A percentile compares a stretch with the other conserved stretches of the same genome.
phyloP scores from a whole-genome alignment of 1,284 basidiomycete species.

The Fomitopsis pinicola region DNA sequence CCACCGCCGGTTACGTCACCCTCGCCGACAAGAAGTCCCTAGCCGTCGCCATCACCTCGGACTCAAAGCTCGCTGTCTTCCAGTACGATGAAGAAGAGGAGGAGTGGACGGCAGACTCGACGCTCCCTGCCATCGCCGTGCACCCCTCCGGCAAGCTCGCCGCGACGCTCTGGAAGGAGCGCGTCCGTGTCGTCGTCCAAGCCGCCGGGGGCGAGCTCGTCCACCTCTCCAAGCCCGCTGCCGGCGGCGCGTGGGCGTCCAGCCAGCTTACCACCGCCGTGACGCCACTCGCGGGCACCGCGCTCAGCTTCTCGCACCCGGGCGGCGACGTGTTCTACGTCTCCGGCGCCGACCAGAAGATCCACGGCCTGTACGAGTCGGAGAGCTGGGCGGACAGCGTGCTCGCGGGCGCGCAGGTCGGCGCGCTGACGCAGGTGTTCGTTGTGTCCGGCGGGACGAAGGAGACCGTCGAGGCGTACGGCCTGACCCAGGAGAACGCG shows the following conservation, averaged over 20 bases:
- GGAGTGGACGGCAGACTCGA: not conserved
- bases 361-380: not conserved
- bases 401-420: not conserved
- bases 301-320: not conserved
- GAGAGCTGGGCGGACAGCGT: not conserved
- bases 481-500: not conserved
- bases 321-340: not conserved
- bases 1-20: not conserved
- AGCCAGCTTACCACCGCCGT: not conserved
- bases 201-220: not conserved
- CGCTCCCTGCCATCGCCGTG: not conserved
- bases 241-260: not conserved
- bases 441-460: not conserved
- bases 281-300: not conserved
- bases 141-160: not conserved
- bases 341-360: not conserved
- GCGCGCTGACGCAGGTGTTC: not conserved
- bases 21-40: not conserved
- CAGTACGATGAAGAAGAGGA: not conserved
- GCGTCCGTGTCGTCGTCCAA: not conserved
- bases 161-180: not conserved
- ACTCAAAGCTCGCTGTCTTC: not conserved
- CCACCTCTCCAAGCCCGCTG: not conserved
- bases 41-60: not conserved
- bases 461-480: not conserved